Percentiles rank a stretch among this genome's conserved stretches.
phyloP scores from a whole-genome alignment of 108 stramenopile species.

The Schizochytrium sp. region DNA sequence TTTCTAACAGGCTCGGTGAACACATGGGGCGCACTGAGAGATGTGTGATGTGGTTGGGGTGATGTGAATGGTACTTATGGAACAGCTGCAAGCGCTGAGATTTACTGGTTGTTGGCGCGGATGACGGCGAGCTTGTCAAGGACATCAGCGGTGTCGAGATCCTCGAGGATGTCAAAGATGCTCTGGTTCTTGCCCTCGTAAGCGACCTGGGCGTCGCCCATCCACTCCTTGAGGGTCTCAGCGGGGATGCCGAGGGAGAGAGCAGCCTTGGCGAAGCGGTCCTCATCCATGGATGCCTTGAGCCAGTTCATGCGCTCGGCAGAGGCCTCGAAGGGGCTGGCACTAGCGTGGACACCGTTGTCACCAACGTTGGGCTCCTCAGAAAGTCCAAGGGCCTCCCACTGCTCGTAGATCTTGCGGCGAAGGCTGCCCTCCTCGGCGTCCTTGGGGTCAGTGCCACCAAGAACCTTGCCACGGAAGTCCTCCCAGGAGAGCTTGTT shows the following conservation, averaged over 20 bases:
- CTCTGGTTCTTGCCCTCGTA: constrained; percentile 79
- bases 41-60: no score
- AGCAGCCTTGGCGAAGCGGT: constrained; percentile 83
- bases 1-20: no score
- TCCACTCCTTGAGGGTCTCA: constrained; percentile 82
- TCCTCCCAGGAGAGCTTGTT: constrained; percentile 82
- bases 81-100: no score
- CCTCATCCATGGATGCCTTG: constrained; percentile 76
- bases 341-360: constrained; percentile 92
- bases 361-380: constrained; percentile 85
- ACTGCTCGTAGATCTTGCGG: constrained; percentile 79
- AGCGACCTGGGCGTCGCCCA: constrained; percentile 83
- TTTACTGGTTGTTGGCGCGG: constrained; percentile 57
- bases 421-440: constrained; percentile 85
- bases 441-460: constrained; percentile 86
- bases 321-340: constrained; percentile 90
- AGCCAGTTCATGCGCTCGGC: constrained; percentile 84
- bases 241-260: constrained; percentile 80
- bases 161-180: constrained; percentile 88
- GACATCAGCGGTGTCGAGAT: constrained; percentile 83
- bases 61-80: no score
- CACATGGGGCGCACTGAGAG: no score
- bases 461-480: constrained; percentile 85
- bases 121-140: constrained; percentile 71
- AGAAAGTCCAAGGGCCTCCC: constrained; percentile 80